Evolutionary conservation across 2,329 filamentous ascomycete genomes (phyloP).

Genomic region (Helicocarpus griseus): DNA sequence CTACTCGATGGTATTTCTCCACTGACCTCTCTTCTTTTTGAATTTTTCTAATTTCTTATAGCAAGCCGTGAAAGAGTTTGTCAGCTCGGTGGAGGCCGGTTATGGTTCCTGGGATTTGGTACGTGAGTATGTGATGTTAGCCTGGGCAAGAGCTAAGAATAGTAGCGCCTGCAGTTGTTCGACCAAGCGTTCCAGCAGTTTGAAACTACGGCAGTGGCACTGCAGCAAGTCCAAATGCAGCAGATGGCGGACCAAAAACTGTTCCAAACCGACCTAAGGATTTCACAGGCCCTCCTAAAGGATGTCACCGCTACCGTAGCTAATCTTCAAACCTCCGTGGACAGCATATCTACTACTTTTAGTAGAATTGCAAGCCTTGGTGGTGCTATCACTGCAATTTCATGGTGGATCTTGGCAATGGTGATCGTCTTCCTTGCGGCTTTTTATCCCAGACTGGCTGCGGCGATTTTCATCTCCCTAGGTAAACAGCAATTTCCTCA

Average conservation of each 20-base stretch:
- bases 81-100: conserved; percentile 16
- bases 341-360: conserved; percentile 13
- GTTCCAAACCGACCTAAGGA: conserved; percentile 14
- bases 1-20: conserved; percentile 23
- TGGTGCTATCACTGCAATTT: conserved; percentile 5
- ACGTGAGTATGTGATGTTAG: conserved; percentile 10
- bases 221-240: conserved; percentile 25
- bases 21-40: background rate
- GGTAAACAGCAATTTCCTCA: background rate
- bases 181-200: conserved; percentile 25
- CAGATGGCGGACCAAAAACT: conserved; percentile 23
- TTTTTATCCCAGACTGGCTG: conserved; percentile 2
- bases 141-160: background rate
- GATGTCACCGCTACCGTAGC: conserved; percentile 16
- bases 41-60: conserved; percentile 1
- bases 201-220: conserved; percentile 20
- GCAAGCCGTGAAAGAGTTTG: conserved; percentile 14
- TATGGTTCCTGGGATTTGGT: conserved; percentile 24
- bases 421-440: conserved; percentile 7
- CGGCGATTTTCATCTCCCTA: conserved; percentile 1
- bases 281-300: conserved; percentile 13
- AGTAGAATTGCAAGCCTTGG: conserved; percentile 8
- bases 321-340: conserved; percentile 14
- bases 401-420: conserved; percentile 7
- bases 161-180: conserved; percentile 28